phyloP scores from a whole-genome alignment of 345 rosid genomes.

The Populus alba region DNA sequence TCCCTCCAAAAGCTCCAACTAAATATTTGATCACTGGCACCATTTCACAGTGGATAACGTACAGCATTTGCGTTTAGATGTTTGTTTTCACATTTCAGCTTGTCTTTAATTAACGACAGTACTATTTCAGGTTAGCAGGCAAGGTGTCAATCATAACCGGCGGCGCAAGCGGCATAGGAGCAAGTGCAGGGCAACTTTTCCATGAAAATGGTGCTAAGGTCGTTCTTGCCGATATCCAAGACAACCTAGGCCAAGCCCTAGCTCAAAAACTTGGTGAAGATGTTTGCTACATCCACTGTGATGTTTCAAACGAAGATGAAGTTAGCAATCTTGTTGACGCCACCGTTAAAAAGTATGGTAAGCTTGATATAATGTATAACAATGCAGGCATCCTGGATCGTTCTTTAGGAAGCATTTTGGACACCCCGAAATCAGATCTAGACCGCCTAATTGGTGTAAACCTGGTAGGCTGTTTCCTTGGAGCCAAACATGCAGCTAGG shows the following conservation, averaged over 20 bases:
- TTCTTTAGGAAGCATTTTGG: conserved; percentile 18
- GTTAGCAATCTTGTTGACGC: conserved; percentile 25
- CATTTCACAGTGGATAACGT: no score
- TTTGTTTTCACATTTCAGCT: no score
- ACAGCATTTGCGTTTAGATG: no score
- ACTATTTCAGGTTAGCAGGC: conserved; percentile 28
- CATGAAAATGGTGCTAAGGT: conserved; percentile 40
- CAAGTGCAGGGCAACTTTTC: conserved; percentile 22
- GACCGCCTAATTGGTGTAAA: conserved; percentile 37
- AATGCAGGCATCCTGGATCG: conserved; percentile 35
- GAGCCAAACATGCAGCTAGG: conserved; percentile 43
- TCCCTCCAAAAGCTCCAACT: no score
- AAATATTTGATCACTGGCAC: no score
- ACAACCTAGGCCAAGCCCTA: conserved; percentile 22
- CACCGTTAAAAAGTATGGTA: conserved; percentile 31
- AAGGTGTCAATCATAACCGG: conserved; percentile 45
- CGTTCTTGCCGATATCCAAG: conserved; percentile 42
- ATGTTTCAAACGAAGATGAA: conserved; percentile 37
- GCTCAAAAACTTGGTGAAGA: conserved; percentile 23
- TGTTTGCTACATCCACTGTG: conserved; percentile 35
- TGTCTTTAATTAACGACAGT: not conserved
- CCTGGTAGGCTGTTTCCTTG: conserved; percentile 32
- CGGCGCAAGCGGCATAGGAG: conserved; percentile 43
- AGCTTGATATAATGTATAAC: conserved; percentile 44
- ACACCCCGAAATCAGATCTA: conserved; percentile 23